Conservation (phyloP, 2,329 filamentous ascomycete genomes). For the Venturia carpophila region DNA sequence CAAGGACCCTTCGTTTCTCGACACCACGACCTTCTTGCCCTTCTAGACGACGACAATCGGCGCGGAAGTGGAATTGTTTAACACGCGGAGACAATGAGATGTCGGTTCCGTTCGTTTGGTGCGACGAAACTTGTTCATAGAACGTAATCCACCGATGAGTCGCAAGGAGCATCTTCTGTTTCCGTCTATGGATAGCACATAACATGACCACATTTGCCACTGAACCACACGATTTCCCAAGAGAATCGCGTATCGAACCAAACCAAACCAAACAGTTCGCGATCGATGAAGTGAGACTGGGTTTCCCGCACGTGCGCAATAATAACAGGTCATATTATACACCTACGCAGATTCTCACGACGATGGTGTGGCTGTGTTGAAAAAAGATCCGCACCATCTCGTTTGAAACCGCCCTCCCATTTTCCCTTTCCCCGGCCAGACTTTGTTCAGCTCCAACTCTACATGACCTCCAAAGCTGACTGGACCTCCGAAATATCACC, state of each 20-base stretch:
- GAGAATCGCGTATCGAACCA: not conserved
- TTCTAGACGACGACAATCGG: not conserved
- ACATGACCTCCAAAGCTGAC: too few species aligned
- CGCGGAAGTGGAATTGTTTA: not conserved
- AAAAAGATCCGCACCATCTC: not conserved
- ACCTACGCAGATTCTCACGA: not conserved
- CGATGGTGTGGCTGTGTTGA: not conserved
- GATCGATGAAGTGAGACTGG: not conserved
- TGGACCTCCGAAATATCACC: too few species aligned
- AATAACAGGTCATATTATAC: not conserved
- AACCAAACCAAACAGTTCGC: not conserved
- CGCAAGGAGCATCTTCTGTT: not conserved
- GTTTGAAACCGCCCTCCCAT: not conserved
- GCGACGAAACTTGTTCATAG: slow-evolving; percentile 4
- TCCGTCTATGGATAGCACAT: not conserved
- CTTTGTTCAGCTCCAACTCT: too few species aligned
- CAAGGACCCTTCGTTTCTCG: not conserved
- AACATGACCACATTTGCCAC: not conserved
- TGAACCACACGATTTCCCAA: not conserved
- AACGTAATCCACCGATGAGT: not conserved
- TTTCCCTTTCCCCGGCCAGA: too few species aligned
- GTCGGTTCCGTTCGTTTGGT: not conserved
- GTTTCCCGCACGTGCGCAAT: not conserved
- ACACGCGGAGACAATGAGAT: not conserved
- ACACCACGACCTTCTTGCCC: not conserved